Percentiles rank a stretch among this genome's conserved stretches.
phyloP scores from a whole-genome alignment of 2,329 filamentous ascomycete species.

The Pseudogymnoascus sp. region DNA sequence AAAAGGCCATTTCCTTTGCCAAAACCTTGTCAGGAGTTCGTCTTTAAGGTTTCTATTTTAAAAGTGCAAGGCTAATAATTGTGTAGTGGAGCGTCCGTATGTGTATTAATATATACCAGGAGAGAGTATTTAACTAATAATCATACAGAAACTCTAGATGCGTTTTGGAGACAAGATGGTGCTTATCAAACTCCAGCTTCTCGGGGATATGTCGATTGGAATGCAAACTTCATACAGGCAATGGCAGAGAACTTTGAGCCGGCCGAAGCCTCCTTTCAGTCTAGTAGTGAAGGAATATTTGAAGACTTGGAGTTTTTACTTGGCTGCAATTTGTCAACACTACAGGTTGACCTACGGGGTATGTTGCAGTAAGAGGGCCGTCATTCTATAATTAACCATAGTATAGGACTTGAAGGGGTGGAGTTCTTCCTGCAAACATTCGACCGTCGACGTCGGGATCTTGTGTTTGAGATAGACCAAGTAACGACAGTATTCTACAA shows the following conservation, averaged over 20 bases:
- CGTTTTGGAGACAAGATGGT: slow-evolving; percentile 12
- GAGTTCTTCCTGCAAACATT: slow-evolving; percentile 12
- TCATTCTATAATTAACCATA: background rate
- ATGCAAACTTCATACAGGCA: slow-evolving; percentile 12
- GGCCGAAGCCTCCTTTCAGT: slow-evolving; percentile 7
- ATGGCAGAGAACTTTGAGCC: slow-evolving; percentile 12
- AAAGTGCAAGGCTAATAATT: background rate
- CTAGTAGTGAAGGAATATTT: slow-evolving; percentile 9
- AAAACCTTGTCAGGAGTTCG: slow-evolving; percentile 10
- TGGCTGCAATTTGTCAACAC: background rate
- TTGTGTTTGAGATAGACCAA: slow-evolving; percentile 11
- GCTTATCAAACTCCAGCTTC: slow-evolving; percentile 6
- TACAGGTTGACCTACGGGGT: background rate
- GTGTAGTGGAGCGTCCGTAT: background rate
- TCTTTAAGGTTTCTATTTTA: background rate
- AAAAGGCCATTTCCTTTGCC: background rate
- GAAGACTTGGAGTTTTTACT: background rate
- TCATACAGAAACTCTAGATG: slow-evolving; percentile 11
- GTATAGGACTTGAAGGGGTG: slow-evolving; percentile 9
- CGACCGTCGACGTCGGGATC: slow-evolving; percentile 6
- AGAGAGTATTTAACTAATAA: background rate
- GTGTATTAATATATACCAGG: background rate
- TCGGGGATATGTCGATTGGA: slow-evolving; percentile 10
- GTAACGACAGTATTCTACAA: slow-evolving; percentile 7
- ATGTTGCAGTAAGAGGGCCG: background rate